phyloP scores from a whole-genome alignment of 2,329 filamentous ascomycete genomes.

The Cercospora zeina region DNA sequence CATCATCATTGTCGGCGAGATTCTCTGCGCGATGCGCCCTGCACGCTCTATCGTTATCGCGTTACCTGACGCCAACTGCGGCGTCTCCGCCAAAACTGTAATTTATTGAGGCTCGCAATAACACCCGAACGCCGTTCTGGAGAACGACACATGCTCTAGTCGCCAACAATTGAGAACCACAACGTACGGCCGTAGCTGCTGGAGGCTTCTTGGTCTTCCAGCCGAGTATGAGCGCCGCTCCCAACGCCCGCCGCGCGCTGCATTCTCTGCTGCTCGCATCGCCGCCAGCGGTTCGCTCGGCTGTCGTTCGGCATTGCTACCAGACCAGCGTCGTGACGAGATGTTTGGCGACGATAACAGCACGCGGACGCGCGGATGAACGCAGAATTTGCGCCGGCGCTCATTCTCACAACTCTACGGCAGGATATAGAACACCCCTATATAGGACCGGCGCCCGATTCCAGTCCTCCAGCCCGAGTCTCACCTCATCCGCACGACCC shows the following conservation, averaged over 20 bases:
- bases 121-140: background rate
- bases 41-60: background rate
- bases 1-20: background rate
- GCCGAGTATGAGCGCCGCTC: slow-evolving; percentile 8
- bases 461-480: slow-evolving; percentile 18
- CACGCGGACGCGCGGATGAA: slow-evolving; percentile 16
- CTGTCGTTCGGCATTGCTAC: slow-evolving; percentile 20
- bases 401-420: slow-evolving; percentile 22
- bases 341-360: slow-evolving; percentile 24
- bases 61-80: background rate
- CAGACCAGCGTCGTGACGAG: slow-evolving; percentile 22
- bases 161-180: background rate
- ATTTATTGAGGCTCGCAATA: background rate
- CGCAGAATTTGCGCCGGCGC: slow-evolving; percentile 7
- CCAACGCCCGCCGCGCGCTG: slow-evolving; percentile 4
- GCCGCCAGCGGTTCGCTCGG: slow-evolving; percentile 27
- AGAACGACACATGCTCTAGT: background rate
- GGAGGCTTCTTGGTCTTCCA: background rate
- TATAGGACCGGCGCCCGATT: slow-evolving; percentile 20
- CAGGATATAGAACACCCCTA: slow-evolving; percentile 19
- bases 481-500: background rate
- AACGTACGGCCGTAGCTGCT: slow-evolving; percentile 12
- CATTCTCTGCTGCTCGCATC: slow-evolving; percentile 21
- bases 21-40: background rate
- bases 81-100: background rate